These are phyloP conservation scores for Erigeron philadelphicus DNA, from an alignment of 140 eudicot genomes.

Conservation along the genomic window DNA sequence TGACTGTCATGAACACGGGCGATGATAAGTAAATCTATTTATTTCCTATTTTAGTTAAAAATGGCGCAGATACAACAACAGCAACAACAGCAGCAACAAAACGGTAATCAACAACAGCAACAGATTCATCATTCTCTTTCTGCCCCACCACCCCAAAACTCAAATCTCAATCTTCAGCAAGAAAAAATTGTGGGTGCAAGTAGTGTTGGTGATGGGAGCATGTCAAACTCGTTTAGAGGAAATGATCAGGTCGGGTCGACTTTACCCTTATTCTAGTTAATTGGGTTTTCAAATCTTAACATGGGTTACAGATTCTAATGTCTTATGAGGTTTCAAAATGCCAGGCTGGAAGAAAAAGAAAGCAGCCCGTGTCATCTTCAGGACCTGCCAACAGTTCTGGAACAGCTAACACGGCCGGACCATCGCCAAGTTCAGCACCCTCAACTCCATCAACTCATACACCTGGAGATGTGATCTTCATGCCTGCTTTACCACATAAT, in stretches of 20 bases:
- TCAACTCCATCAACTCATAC: constrained; percentile 97
- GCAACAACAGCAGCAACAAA: constrained; percentile 54
- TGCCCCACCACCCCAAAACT: constrained; percentile 67
- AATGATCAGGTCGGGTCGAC: constrained; percentile 71
- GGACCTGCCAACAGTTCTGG: constrained; percentile 99
- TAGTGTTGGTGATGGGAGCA: constrained; percentile 83
- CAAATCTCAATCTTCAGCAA: constrained; percentile 66
- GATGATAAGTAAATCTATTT: background rate
- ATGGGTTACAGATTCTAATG: constrained; percentile 22
- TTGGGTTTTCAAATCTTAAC: constrained; percentile 36
- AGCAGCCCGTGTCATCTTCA: constrained; percentile 86
- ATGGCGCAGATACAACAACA: constrained; percentile 72
- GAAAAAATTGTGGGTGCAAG: constrained; percentile 76
- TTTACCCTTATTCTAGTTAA: constrained; percentile 9
- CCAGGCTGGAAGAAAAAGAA: constrained; percentile 85
- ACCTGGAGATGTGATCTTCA: constrained; percentile 83
- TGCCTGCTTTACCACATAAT: constrained; percentile 75
- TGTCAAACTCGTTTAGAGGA: constrained; percentile 88
- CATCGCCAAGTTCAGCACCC: constrained; percentile 92
- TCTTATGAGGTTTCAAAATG: constrained; percentile 45
- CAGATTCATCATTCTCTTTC: constrained; percentile 75
- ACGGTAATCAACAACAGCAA: constrained; percentile 54
- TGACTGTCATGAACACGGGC: background rate
- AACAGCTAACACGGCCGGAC: constrained; percentile 94
- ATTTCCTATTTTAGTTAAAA: constrained; percentile 46